Conservation (phyloP, 805 yeast species). For the Ogataea ganodermae region DNA sequence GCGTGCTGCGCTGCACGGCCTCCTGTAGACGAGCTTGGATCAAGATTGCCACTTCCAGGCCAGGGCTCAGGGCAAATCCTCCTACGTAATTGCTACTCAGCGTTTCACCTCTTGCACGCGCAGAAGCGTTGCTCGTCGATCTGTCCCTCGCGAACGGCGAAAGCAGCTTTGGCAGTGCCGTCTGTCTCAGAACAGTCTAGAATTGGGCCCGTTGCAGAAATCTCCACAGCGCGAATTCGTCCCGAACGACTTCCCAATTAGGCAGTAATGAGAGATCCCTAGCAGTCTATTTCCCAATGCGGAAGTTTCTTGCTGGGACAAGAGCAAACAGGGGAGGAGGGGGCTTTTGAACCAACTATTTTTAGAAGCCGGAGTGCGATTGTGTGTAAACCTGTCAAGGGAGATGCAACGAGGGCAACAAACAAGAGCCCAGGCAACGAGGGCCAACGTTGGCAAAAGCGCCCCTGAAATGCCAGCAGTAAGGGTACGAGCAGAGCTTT, state of each 20-base stretch:
- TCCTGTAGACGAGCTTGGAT: neutral
- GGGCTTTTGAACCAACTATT: neutral
- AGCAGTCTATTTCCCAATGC: neutral
- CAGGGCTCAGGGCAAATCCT: neutral
- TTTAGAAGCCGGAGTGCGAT: neutral
- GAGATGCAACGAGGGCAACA: neutral
- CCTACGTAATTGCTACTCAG: neutral
- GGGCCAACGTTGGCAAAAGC: too few relatives aligned
- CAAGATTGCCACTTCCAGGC: conserved; percentile 4
- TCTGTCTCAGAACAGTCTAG: conserved; percentile 3
- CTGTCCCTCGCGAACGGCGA: neutral
- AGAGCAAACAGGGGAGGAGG: neutral
- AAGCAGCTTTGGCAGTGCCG: neutral
- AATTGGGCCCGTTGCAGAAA: neutral
- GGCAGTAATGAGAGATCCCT: conserved; percentile 6
- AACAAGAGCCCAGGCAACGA: too few relatives aligned
- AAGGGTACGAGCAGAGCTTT: too few relatives aligned
- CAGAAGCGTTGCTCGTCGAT: neutral
- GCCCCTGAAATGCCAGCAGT: too few relatives aligned
- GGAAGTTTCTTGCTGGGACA: neutral
- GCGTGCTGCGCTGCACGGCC: neutral
- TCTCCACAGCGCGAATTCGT: neutral
- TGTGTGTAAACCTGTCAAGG: neutral
- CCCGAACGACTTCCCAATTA: neutral
- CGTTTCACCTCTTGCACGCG: neutral